phyloP scores from a whole-genome alignment of 1,284 basidiomycete species.

The Rhodofomes roseus region DNA sequence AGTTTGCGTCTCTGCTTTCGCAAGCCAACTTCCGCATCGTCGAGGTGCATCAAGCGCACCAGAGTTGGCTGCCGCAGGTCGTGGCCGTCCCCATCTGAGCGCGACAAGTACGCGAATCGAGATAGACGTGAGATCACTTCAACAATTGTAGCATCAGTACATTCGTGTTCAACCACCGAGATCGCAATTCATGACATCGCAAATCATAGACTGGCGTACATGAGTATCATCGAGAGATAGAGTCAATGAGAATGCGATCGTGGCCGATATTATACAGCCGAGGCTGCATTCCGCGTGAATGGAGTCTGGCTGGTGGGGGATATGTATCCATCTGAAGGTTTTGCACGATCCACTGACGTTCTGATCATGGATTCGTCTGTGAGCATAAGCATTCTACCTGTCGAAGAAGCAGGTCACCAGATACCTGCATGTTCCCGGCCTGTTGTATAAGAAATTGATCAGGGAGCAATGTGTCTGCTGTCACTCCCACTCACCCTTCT shows the following conservation, averaged over 20 bases:
- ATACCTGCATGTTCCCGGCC: not conserved
- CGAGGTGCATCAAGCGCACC: conserved; percentile 9
- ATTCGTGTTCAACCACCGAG: not conserved
- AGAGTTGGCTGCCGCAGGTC: conserved; percentile 13
- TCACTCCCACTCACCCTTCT: not conserved
- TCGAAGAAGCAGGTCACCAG: not conserved
- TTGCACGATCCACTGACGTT: not conserved
- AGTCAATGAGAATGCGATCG: too few relatives aligned
- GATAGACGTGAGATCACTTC: not conserved
- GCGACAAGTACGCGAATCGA: too few relatives aligned
- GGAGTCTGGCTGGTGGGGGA: too few relatives aligned
- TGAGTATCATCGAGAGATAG: not conserved
- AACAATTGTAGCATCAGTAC: not conserved
- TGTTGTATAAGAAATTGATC: not conserved
- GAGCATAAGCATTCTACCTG: not conserved
- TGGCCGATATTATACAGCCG: too few relatives aligned
- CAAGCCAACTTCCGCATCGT: conserved; percentile 8
- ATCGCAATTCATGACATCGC: not conserved
- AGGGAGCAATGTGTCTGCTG: not conserved
- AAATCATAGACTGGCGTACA: not conserved
- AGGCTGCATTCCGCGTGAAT: not conserved
- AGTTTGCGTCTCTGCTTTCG: conserved; percentile 8
- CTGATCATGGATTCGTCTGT: not conserved
- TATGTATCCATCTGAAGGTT: not conserved
- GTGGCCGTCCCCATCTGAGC: conserved; percentile 10